Conservation (phyloP, 2,329 filamentous ascomycete genomes). For the Penicillium brasilianum region DNA sequence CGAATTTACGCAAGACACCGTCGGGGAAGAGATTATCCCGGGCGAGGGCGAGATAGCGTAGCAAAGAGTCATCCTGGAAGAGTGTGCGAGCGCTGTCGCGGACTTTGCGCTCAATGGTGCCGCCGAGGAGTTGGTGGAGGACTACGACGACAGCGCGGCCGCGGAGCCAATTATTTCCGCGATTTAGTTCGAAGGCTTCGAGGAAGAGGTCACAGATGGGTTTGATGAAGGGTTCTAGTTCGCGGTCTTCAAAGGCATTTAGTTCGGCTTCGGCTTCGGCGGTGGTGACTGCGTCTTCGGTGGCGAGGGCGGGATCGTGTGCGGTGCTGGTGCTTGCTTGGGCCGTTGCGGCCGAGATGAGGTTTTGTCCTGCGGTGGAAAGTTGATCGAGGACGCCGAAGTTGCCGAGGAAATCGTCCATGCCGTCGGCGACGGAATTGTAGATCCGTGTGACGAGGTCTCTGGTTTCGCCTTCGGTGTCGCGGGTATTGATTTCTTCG, state of each 20-base stretch:
- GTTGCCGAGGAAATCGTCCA: slow-evolving; percentile 97
- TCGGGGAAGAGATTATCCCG: slow-evolving; percentile 80
- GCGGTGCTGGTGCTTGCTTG: slow-evolving; percentile 53
- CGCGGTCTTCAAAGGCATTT: slow-evolving; percentile 87
- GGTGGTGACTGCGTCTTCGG: slow-evolving; percentile 56
- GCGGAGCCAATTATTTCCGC: slow-evolving; percentile 95
- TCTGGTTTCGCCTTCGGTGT: slow-evolving; percentile 67
- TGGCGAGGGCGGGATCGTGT: slow-evolving; percentile 55
- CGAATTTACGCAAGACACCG: slow-evolving; percentile 55
- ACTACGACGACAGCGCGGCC: slow-evolving; percentile 95
- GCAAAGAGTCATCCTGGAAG: slow-evolving; percentile 76
- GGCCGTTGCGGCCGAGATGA: slow-evolving; percentile 60
- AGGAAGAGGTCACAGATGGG: slow-evolving; percentile 98
- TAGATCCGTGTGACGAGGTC: slow-evolving; percentile 93
- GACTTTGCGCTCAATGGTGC: slow-evolving; percentile 94
- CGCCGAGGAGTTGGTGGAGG: slow-evolving; percentile 90
- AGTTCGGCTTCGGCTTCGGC: slow-evolving; percentile 91
- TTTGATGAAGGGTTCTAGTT: slow-evolving; percentile 94
- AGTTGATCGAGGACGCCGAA: slow-evolving; percentile 95
- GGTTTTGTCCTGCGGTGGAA: slow-evolving; percentile 87
- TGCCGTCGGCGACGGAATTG: slow-evolving; percentile 94
- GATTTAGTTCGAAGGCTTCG: slow-evolving; percentile 91
- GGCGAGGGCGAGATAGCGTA: slow-evolving; percentile 75
- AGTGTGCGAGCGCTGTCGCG: slow-evolving; percentile 79
- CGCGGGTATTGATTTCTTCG: slow-evolving; percentile 59